A percentile compares a stretch with the other conserved stretches of the same genome.
These are phyloP conservation scores for Cinnamomum chago DNA, from an alignment of 164 flowering plant species.

Conservation along the genomic window DNA sequence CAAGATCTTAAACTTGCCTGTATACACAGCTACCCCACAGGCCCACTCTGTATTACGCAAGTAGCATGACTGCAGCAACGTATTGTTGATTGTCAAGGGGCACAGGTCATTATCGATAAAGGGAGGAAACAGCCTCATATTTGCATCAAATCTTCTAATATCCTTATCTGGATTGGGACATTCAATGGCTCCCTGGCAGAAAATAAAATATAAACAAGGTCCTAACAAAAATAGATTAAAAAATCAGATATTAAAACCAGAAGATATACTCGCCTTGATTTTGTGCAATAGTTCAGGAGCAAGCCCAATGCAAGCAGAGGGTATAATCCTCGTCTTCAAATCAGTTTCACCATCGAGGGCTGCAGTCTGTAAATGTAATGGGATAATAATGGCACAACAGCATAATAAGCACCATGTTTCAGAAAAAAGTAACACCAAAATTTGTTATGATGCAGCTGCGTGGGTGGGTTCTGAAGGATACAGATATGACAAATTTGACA, in stretches of 20 bases:
- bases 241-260: not conserved
- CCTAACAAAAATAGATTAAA: not conserved
- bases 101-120: constrained; percentile 94
- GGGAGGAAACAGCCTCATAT: constrained; percentile 89
- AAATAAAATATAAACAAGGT: not conserved
- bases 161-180: constrained; percentile 95
- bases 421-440: not conserved
- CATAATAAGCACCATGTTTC: not conserved
- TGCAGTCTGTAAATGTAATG: constrained; percentile 61
- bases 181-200: constrained; percentile 84
- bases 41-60: constrained; percentile 97
- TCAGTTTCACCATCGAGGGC: constrained; percentile 99
- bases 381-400: not conserved
- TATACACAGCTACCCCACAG: constrained; percentile 97
- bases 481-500: too few species aligned
- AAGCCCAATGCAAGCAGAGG: constrained; percentile 86
- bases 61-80: constrained; percentile 96
- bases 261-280: constrained; percentile 62
- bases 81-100: constrained; percentile 89
- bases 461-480: too few species aligned
- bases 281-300: constrained; percentile 78
- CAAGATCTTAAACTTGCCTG: constrained; percentile 53
- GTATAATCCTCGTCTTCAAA: constrained; percentile 82
- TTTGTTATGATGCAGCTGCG: not conserved
- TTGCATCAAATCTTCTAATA: constrained; percentile 94